Conservation (phyloP, 2,329 filamentous ascomycete species). For the Neocatenulostroma microsporum region DNA sequence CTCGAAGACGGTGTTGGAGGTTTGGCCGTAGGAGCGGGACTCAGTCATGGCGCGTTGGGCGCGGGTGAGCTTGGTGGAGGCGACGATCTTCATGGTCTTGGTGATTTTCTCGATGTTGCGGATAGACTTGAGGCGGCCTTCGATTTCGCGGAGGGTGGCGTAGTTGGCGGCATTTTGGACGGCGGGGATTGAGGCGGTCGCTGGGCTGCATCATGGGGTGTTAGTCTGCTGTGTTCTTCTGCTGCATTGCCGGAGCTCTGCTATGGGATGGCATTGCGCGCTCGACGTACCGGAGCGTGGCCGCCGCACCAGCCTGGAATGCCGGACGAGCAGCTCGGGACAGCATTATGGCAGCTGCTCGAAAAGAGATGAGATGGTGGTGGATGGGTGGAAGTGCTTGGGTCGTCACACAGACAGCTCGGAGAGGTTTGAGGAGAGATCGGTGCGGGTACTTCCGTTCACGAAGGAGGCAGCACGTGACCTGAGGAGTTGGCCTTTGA, state of each 20-base stretch:
- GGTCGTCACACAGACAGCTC: too few species aligned
- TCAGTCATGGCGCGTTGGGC: slow-evolving; percentile 91
- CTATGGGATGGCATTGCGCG: slow-evolving; percentile 21
- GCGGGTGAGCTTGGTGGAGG: slow-evolving; percentile 97
- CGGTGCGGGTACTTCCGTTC: too few species aligned
- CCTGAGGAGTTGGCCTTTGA: too few species aligned
- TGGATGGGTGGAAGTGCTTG: slow-evolving; percentile 5
- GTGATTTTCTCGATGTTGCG: slow-evolving; percentile 99
- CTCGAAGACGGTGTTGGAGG: slow-evolving; percentile 91
- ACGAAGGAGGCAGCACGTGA: too few species aligned
- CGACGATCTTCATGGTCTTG: slow-evolving; percentile 99
- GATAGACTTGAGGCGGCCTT: slow-evolving; percentile 98
- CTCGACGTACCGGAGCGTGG: slow-evolving; percentile 67
- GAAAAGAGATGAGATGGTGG: slow-evolving; percentile 28
- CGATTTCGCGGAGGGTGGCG: slow-evolving; percentile 98
- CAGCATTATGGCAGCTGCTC: slow-evolving; percentile 63
- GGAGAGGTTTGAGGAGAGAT: too few species aligned
- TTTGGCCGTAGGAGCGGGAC: slow-evolving; percentile 85
- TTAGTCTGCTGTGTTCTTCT: too few species aligned
- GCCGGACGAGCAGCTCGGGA: slow-evolving; percentile 94
- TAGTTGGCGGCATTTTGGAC: slow-evolving; percentile 65
- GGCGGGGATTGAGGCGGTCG: slow-evolving; percentile 55
- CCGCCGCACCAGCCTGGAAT: slow-evolving; percentile 77
- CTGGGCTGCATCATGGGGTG: slow-evolving; percentile 52
- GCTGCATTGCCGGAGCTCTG: too few species aligned